Percentiles rank a stretch among this genome's conserved stretches.
These are phyloP conservation scores for Ascochyta clinopodiicola DNA, from an alignment of 2,329 filamentous ascomycete genomes.

Conservation along the genomic window DNA sequence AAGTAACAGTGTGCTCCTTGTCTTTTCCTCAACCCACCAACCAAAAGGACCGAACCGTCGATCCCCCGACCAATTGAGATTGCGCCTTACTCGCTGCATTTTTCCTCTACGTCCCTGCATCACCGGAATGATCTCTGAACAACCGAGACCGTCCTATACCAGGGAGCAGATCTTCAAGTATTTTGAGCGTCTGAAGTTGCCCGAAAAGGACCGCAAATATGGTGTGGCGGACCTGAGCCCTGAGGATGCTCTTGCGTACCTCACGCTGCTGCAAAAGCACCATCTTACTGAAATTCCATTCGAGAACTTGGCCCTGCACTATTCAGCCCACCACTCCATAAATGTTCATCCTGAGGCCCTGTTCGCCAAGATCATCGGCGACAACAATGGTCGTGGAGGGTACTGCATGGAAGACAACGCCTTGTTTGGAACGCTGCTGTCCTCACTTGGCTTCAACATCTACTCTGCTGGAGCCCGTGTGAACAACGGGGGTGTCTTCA, in stretches of 20 bases:
- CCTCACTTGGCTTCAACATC: conserved; percentile 58
- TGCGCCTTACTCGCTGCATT: conserved; percentile 12
- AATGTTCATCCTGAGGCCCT: conserved; percentile 58
- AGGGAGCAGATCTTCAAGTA: conserved; percentile 42
- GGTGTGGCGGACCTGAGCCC: conserved; percentile 29
- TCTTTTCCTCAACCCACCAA: neutral
- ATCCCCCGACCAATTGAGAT: conserved; percentile 20
- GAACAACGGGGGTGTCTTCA: conserved; percentile 32
- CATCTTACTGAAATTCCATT: conserved; percentile 61
- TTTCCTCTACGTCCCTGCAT: conserved; percentile 7
- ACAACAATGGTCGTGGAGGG: conserved; percentile 58
- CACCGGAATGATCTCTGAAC: conserved; percentile 27
- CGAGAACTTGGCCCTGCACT: conserved; percentile 64
- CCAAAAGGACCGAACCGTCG: conserved; percentile 8
- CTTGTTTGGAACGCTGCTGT: conserved; percentile 60
- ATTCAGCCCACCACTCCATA: conserved; percentile 49
- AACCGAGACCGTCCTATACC: conserved; percentile 30
- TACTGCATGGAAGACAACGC: conserved; percentile 68
- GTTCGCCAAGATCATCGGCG: conserved; percentile 62
- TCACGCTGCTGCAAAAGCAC: conserved; percentile 40
- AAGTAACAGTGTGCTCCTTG: neutral
- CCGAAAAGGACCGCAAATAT: conserved; percentile 32
- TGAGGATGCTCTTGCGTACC: conserved; percentile 36
- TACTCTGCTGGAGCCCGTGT: conserved; percentile 52
- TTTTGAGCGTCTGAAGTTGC: conserved; percentile 44